phyloP scores from a whole-genome alignment of 129 eudicot species.

The Calendula officinalis region DNA sequence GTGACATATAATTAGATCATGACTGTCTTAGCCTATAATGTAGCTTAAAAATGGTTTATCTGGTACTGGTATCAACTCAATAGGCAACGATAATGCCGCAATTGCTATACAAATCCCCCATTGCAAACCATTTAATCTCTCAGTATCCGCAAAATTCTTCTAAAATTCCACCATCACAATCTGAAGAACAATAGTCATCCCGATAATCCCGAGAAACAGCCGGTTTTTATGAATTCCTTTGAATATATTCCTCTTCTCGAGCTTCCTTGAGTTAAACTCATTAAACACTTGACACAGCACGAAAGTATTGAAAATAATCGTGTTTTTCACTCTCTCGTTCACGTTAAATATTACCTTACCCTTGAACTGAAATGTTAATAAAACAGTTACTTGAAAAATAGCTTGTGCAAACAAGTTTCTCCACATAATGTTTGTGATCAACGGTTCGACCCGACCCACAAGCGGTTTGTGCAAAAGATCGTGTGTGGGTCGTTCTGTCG shows the following conservation, averaged over 20 bases:
- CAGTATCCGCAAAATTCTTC: conserved; percentile 42
- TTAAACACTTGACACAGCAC: conserved; percentile 61
- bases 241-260: conserved; percentile 28
- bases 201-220: conserved; percentile 52
- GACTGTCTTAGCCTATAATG: background rate
- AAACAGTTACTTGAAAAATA: conserved; percentile 36
- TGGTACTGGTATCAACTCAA: conserved; percentile 49
- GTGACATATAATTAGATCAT: too few species aligned
- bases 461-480: conserved; percentile 41
- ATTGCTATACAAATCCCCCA: conserved; percentile 56
- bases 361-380: conserved; percentile 41
- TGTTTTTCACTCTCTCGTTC: conserved; percentile 36
- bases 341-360: conserved; percentile 38
- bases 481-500: conserved; percentile 45
- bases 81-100: conserved; percentile 49
- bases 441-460: conserved; percentile 23
- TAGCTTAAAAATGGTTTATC: conserved; percentile 37
- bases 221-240: conserved; percentile 40
- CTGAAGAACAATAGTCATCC: conserved; percentile 36
- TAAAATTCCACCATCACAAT: conserved; percentile 30
- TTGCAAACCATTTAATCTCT: conserved; percentile 47
- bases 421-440: conserved; percentile 54
- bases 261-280: conserved; percentile 47
- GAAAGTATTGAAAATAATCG: conserved; percentile 47
- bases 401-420: conserved; percentile 51